Percentiles rank a stretch among this genome's conserved stretches.
Conservation (phyloP, 176 grass and related monocot species). For the Secale cereale region DNA sequence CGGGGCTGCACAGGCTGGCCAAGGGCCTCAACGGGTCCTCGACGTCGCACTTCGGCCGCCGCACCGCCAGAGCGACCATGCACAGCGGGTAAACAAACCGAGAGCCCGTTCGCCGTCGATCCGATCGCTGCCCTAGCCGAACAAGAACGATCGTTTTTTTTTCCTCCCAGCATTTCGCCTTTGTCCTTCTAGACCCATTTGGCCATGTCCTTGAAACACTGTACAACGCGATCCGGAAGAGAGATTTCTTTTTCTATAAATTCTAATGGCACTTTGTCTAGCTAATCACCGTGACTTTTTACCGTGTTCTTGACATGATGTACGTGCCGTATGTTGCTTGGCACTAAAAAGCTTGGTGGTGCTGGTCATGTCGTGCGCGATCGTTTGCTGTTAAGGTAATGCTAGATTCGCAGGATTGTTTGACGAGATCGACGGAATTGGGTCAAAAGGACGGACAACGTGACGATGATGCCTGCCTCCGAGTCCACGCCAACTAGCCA, state of each 20-base stretch:
- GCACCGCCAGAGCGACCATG: constrained; percentile 21
- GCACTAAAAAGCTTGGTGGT: background rate
- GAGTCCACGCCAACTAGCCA: background rate
- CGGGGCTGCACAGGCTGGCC: constrained; percentile 49
- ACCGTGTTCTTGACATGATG: no score
- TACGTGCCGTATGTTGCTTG: background rate
- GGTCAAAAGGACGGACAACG: constrained; percentile 22
- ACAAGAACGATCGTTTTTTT: background rate
- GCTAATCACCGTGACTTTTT: background rate
- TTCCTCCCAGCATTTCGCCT: background rate
- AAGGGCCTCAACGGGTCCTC: constrained; percentile 42
- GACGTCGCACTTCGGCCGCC: constrained; percentile 40
- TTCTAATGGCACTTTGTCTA: no score
- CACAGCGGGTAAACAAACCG: constrained; percentile 14
- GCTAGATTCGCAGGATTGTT: constrained; percentile 25
- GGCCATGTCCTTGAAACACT: background rate
- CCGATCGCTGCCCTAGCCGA: background rate
- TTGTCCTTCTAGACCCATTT: no score
- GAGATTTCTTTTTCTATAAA: no score
- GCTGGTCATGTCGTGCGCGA: background rate
- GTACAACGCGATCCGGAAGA: constrained; percentile 33
- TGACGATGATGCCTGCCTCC: constrained; percentile 8
- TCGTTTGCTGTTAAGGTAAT: background rate
- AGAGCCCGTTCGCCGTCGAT: background rate
- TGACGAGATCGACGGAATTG: background rate